Evolutionary conservation across 768 basidiomycete genomes (phyloP).

Genomic region (Tricholomella constricta): DNA sequence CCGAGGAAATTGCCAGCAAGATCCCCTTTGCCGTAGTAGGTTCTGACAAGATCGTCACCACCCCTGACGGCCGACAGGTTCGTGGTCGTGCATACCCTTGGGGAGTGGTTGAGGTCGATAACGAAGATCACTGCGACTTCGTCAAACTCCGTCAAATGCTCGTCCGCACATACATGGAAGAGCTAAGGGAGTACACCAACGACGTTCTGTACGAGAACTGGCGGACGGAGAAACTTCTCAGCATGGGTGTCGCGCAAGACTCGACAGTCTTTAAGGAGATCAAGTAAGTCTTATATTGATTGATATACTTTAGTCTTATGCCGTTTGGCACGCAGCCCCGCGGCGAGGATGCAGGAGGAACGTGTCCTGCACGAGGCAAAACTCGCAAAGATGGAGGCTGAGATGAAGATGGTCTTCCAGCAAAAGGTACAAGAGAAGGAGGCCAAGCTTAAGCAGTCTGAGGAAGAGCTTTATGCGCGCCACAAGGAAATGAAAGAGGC

Average conservation of each 20-base stretch:
- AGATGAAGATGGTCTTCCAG: constrained; percentile 99
- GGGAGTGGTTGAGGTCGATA: constrained; percentile 99
- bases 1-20: constrained; percentile 97
- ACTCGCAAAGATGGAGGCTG: constrained; percentile 98
- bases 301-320: constrained; percentile 9
- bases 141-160: constrained; percentile 99
- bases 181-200: constrained; percentile 96
- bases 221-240: constrained; percentile 92
- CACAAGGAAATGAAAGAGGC: constrained; percentile 99
- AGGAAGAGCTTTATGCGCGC: constrained; percentile 97
- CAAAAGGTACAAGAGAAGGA: constrained; percentile 99
- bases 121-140: constrained; percentile 99
- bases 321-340: constrained; percentile 63
- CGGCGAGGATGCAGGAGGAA: constrained; percentile 94
- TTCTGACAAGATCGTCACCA: constrained; percentile 79
- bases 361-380: constrained; percentile 96
- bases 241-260: constrained; percentile 98
- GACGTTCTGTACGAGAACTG: constrained; percentile 97
- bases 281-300: constrained; percentile 66
- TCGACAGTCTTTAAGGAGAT: constrained; percentile 98
- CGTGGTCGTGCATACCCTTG: constrained; percentile 97
- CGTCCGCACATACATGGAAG: constrained; percentile 99
- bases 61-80: constrained; percentile 87
- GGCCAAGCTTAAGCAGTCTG: constrained; percentile 96
- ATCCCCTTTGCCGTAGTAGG: constrained; percentile 99